Base-by-base conservation (phyloP, 164 flowering plant species). In the Vitis vinifera region DNA sequence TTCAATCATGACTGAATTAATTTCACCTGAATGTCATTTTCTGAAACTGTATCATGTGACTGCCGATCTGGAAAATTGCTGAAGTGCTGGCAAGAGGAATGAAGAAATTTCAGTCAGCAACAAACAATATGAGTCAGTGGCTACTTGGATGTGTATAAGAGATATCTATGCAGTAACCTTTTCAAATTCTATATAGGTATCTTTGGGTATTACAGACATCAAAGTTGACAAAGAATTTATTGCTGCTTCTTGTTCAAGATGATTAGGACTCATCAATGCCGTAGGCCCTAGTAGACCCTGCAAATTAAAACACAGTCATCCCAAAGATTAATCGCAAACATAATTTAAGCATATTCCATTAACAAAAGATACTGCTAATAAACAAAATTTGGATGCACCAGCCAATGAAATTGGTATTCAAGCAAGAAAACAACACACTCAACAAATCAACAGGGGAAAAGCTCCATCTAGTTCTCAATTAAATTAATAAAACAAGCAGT, bases 121-220 rank as follows among this genome's bases (percentile, higher is more conserved):
- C 31, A 59, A 47, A 19, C 29, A 30, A 2, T 30, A 56, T 11
- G 51, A 59, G 9, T 3, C 37, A 51, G 17, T 1, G 27, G 11
- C 9, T 47, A 4, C 5, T 2, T 23, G 1, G 1, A 59, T 5
- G n/a, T 53, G 52, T 15, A 30, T 31, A 15, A 48, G 10, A 60
- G 4, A 66, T 10, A 27, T 9, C 5, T 9, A 65, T 62, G 23
- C 5, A 49, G 29, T 31, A 61, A 96, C 99, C 97, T 89, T 89
- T 67, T 91, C 88, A 85, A 96, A 91, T 73, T 86, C 92, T 51
- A 77, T 13, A 78, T 86, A 96, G 5, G 89, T 87, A 63, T 91
- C 93, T 56, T 77, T 80, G 9, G 99, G 99, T 63, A 78, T 52
- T 56, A 92, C 83, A 61, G 89, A 80, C 99, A 96, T 96, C 83